Evolutionary conservation across 2,329 filamentous ascomycete species (phyloP).

Genomic region (Leptodontidium sp.): DNA sequence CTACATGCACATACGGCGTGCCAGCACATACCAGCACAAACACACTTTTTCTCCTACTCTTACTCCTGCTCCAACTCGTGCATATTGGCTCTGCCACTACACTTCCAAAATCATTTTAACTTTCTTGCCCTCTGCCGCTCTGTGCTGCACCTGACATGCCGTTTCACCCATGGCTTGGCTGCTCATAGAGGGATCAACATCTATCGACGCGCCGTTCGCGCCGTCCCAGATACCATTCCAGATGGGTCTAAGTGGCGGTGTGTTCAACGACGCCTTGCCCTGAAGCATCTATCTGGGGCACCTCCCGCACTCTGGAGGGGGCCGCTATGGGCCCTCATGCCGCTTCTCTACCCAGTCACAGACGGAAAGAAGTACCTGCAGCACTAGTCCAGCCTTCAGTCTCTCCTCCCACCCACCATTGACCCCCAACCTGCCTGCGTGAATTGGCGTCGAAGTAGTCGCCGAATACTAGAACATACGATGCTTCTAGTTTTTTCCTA

Average conservation of each 20-base stretch:
- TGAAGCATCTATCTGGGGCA: not conserved
- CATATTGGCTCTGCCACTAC: not conserved
- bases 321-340: slow-evolving; percentile 12
- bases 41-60: not conserved
- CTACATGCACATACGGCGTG: not conserved
- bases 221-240: slow-evolving; percentile 3
- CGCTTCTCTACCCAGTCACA: slow-evolving; percentile 12
- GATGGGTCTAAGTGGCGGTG: slow-evolving; percentile 16
- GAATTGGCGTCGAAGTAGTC: slow-evolving; percentile 7
- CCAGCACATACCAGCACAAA: too few species aligned
- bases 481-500: slow-evolving; percentile 22
- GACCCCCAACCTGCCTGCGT: not conserved
- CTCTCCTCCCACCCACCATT: not conserved
- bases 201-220: slow-evolving; percentile 2
- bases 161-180: slow-evolving; percentile 1
- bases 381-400: not conserved
- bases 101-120: not conserved
- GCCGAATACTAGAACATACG: slow-evolving; percentile 9
- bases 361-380: slow-evolving; percentile 8
- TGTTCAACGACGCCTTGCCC: not conserved
- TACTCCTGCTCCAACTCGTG: not conserved
- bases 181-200: slow-evolving; percentile 12
- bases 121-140: not conserved
- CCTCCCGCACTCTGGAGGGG: slow-evolving; percentile 10
- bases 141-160: slow-evolving; percentile 16